Base-by-base conservation (phyloP, 176 grass and related monocot genomes). In the Oryza australiensis region DNA sequence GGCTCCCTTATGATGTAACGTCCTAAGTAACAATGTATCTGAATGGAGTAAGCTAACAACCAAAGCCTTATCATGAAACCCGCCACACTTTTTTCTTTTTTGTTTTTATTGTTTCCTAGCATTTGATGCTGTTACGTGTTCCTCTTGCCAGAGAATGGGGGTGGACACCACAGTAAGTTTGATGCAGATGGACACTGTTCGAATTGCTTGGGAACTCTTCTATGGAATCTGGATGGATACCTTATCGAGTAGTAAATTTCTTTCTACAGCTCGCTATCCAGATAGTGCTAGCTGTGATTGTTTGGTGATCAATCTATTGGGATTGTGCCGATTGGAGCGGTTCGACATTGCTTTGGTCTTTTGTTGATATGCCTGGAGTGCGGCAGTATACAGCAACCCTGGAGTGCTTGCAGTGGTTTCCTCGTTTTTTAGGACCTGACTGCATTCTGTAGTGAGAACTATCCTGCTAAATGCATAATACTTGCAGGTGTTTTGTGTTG, bases 401-500 rank as follows among this genome's bases (percentile, higher is more conserved):
- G 83, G 79, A 69, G 80, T 59, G 79, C 64, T 68, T 63, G 49
- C 73, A 85, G 72, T 73, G 80, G 86, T 81, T 81, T 82, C 76
- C 41, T 86, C 29, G 26, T 66, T 74, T 67, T 79, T 73, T 91
- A 73, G 87, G 88, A 84, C 72, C 46, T 53, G 28, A 85, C 86
- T 87, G 69, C 89, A 85, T 85, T 78, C 38, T 83, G 76, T 88
- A 91, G 81, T 93, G 68, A 67, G 83, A 86, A 72, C 45, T 14
- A 78, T 82, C 86, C 82, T 69, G 49, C 91, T 92, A 90, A 98
- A 86, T 78, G 29, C 83, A 78, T 92, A 41, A 80, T 93, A 82
- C 60, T 82, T 99, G 91, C 93, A 95, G 96, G 96, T 99, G 79
- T 76, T 48, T 9, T 91, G 64, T 94, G 76, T 79, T 91, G 80